Base-by-base conservation (phyloP, 176 grass and related monocot species). In the Thalia dealbata region DNA sequence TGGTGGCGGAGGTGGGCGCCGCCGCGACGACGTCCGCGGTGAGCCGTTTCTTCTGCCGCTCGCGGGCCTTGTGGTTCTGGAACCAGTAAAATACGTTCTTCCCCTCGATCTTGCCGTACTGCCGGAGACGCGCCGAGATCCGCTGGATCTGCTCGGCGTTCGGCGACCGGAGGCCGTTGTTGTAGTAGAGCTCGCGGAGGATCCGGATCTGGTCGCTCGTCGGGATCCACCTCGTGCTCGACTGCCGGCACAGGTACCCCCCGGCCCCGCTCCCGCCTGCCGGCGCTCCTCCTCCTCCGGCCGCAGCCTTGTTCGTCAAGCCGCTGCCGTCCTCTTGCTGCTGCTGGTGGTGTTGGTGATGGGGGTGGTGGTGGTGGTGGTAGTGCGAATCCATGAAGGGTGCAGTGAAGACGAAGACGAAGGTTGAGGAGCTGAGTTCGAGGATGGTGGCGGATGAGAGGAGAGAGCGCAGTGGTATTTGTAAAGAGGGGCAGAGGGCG, bases 41-140 rank as follows among this genome's bases (percentile, higher is more conserved):
- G 81, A 99, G 81, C 58, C 90, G 73, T 67, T 88, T 90, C 85
- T 99, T 99, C 74, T 99, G 95, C 5, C 95, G 78, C 74, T 99
- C 95, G 0, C 95, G 84, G 21, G 95, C 95, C 90, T 99, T 99
- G 83, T 99, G 95, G 81, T 99, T 99, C 87, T 99, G 95, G 67
- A 99, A 99, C 95, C 95, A 99, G 75, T 99, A 99, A 78, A 99
- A 99, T 35, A 99, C 95, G 74, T 99, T 99, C 87, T 99, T 99
- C 65, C 95, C 95, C 78, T 99, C 95, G 74, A 99, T 93, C 70
- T 84, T 82, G 76, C 95, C 90, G 70, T 88, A 88, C 81, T 93
- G 83, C 12, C 95, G 85, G 0, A 99, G 85, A 62, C 82, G 79
- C 24, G 79, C 83, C 3, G 95, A 87, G 79, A 99, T 99, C 55